Percentiles rank a stretch among this genome's conserved stretches.
Evolutionary conservation across 2,329 filamentous ascomycete species (phyloP).

Genomic region (Furcasterigmium sp.): DNA sequence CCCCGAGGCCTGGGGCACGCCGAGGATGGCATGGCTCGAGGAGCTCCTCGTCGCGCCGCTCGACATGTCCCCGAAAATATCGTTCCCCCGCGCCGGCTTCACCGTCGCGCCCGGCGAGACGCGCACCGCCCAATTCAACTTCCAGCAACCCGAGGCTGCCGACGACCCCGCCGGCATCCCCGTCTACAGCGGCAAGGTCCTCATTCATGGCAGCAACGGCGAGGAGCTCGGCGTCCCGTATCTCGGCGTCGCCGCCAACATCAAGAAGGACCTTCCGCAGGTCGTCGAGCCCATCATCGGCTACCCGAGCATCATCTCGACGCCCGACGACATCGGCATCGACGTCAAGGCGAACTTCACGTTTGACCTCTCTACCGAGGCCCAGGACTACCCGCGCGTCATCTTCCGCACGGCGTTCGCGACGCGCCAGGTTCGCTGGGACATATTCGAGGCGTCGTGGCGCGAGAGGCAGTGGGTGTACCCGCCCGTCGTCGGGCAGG

Average conservation of each 20-base stretch:
- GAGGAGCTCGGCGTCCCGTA: constrained; percentile 1
- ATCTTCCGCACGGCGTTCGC: constrained; percentile 12
- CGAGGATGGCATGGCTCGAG: background rate
- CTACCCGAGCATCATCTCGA: background rate
- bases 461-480: constrained; percentile 32
- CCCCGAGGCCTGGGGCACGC: background rate
- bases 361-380: background rate
- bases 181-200: constrained; percentile 2
- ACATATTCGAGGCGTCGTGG: constrained; percentile 30
- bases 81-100: constrained; percentile 1
- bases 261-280: background rate
- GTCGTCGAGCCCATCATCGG: background rate
- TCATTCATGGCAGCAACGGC: background rate
- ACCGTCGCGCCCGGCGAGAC: constrained; percentile 5
- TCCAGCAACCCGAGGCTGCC: background rate
- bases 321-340: background rate
- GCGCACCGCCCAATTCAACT: constrained; percentile 1
- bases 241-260: background rate
- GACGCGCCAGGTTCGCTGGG: constrained; percentile 8
- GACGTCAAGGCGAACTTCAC: constrained; percentile 34
- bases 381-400: constrained; percentile 9
- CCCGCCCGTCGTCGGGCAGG: constrained; percentile 28
- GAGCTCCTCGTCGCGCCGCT: background rate
- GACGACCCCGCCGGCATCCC: background rate
- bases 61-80: constrained; percentile 1